Evolutionary conservation across 2,329 filamentous ascomycete genomes (phyloP).

Genomic region (Aspergillus brunneoviolaceus): DNA sequence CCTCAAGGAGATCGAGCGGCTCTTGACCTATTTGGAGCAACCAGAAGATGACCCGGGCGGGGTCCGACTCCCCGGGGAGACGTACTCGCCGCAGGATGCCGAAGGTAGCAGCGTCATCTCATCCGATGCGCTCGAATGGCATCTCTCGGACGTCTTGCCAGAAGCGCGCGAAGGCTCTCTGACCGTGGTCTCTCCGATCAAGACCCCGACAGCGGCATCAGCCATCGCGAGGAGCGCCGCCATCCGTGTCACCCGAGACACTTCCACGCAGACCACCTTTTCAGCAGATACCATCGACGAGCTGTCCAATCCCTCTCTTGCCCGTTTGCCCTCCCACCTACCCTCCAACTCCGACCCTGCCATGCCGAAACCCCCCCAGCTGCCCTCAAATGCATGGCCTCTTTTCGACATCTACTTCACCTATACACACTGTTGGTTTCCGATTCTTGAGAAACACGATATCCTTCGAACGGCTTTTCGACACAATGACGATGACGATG

Average conservation of each 20-base stretch:
- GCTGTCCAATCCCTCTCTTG: not conserved
- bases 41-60: constrained; percentile 39
- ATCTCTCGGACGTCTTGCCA: constrained; percentile 28
- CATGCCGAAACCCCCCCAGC: constrained; percentile 37
- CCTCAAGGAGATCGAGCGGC: constrained; percentile 61
- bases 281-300: not conserved
- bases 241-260: constrained; percentile 25
- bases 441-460: constrained; percentile 67
- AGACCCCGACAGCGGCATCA: constrained; percentile 20
- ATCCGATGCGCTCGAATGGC: constrained; percentile 35
- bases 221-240: constrained; percentile 9
- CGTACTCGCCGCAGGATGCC: constrained; percentile 29
- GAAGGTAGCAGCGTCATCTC: constrained; percentile 35
- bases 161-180: constrained; percentile 21
- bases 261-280: constrained; percentile 25
- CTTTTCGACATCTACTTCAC: constrained; percentile 72
- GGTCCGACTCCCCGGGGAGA: constrained; percentile 23
- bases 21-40: constrained; percentile 52
- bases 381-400: constrained; percentile 51
- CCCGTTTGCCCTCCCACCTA: not conserved
- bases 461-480: constrained; percentile 54
- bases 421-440: constrained; percentile 75
- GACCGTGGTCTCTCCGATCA: constrained; percentile 27
- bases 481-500: constrained; percentile 31
- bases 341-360: not conserved